Evolutionary conservation across 1,284 basidiomycete species (phyloP), one percentile per base, ranked within the genome.

Genomic region (Marasmius oreades): DNA sequence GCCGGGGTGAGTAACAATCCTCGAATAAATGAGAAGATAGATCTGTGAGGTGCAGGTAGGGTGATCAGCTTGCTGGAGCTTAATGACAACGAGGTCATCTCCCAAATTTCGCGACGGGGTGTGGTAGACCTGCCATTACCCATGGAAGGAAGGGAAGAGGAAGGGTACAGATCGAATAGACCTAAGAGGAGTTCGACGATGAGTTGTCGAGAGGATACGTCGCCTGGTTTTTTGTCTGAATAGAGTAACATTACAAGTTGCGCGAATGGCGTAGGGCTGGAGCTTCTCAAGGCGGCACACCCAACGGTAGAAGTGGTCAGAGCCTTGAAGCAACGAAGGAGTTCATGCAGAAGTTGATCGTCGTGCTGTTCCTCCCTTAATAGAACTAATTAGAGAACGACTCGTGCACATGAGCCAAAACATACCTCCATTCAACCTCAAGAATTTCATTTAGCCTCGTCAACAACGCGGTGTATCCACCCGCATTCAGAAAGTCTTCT

Each of bases 201-300:
- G 52, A 98, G 81, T 67, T 96, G 93, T 39, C 95, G 85, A 3
- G 92, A 91, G 1, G 85, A 80, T 2, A 98, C 79, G 53, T 99
- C 96, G 42, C 96, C 96, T 0, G 96, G 96, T 68, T 95, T 95
- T 77, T 98, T 98, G 75, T 98, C 95, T 1, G 93, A 95, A 72
- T 93, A 98, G 3, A 99, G 78, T 2, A 99, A 80, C 2, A 84
- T 75, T 12, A 94, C 79, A 8, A 99, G 79, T 58, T 93, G 88
- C 1, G 81, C 77, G 68, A 94, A 98, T 0, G 97, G 97, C 0
- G 86, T 84, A 0, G 95, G 95, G 53, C 88, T 89, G 23, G 85
- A 85, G 59, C 83, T 87, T 11, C 92, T 86, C 2, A 99, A 80
- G 0, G 95, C 93, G 28, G 82, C 82, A 64, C 84, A 90, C 12